phyloP scores from a whole-genome alignment of 768 basidiomycete genomes.

The Rhodocollybia butyracea region DNA sequence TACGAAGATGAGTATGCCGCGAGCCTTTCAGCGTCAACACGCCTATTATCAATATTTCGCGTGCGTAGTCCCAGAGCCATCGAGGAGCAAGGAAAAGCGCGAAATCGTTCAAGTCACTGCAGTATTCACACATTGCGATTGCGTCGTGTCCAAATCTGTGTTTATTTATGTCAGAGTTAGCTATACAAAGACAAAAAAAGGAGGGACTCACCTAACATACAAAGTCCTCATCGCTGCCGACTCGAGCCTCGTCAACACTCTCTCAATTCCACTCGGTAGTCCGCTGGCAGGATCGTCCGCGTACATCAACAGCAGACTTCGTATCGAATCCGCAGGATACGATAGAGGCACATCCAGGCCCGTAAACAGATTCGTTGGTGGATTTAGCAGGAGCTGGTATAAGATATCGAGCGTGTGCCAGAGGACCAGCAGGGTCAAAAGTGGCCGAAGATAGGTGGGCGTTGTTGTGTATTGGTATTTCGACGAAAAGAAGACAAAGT shows the following conservation, averaged over 20 bases:
- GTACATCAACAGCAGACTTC: constrained; percentile 37
- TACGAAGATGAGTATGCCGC: constrained; percentile 42
- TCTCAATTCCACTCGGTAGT: constrained; percentile 47
- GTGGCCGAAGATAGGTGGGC: constrained; percentile 9
- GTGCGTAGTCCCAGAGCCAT: constrained; percentile 56
- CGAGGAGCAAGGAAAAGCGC: constrained; percentile 54
- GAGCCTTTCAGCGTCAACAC: constrained; percentile 39
- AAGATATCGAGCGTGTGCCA: constrained; percentile 50
- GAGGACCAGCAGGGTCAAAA: constrained; percentile 38
- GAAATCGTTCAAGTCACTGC: constrained; percentile 58
- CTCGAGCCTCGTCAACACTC: constrained; percentile 51
- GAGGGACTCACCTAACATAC: constrained; percentile 63
- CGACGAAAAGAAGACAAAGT: constrained; percentile 1
- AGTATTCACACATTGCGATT: constrained; percentile 63
- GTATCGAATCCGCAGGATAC: constrained; percentile 50
- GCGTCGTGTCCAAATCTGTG: constrained; percentile 67
- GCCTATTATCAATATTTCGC: constrained; percentile 51
- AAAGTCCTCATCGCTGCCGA: constrained; percentile 54
- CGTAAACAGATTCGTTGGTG: constrained; percentile 62
- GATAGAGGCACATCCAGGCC: constrained; percentile 53
- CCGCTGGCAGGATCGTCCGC: constrained; percentile 32
- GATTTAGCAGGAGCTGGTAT: constrained; percentile 40
- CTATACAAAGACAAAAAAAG: background rate
- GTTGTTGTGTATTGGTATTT: background rate
- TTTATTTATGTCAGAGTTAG: background rate